Evolutionary conservation across 192 early-diverging fungal genomes (phyloP).

Genomic region (Coemansia sp.): DNA sequence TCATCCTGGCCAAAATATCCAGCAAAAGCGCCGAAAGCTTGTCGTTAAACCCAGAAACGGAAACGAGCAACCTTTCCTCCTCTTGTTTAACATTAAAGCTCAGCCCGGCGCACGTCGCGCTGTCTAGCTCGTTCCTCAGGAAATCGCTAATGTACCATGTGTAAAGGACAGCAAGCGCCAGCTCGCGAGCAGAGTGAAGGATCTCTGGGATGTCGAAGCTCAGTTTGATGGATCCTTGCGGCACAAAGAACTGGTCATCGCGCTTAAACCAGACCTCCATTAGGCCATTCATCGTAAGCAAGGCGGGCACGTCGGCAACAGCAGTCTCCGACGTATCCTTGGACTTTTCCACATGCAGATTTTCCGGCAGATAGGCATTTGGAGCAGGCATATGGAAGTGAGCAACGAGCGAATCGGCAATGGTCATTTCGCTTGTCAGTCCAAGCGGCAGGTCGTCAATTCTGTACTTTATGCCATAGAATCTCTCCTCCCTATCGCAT

Average conservation of each 20-base stretch:
- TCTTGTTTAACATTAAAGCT: constrained; percentile 59
- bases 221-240: not conserved
- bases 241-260: constrained; percentile 3
- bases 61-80: constrained; percentile 59
- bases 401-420: constrained; percentile 24
- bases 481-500: constrained; percentile 56
- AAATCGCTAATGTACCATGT: not conserved
- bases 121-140: constrained; percentile 59
- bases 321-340: not conserved
- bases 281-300: not conserved
- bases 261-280: constrained; percentile 8
- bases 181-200: not conserved
- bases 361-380: constrained; percentile 75
- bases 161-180: not conserved
- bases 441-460: constrained; percentile 49
- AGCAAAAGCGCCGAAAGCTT: constrained; percentile 68
- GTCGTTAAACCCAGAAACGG: constrained; percentile 76
- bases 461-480: constrained; percentile 78
- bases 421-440: constrained; percentile 13
- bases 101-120: constrained; percentile 71
- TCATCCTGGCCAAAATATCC: constrained; percentile 56
- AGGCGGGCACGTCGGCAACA: not conserved
- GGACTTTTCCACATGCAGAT: constrained; percentile 41
- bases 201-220: not conserved
- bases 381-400: constrained; percentile 60